phyloP scores from a whole-genome alignment of 768 basidiomycete species.

The Calocera viscosa region DNA sequence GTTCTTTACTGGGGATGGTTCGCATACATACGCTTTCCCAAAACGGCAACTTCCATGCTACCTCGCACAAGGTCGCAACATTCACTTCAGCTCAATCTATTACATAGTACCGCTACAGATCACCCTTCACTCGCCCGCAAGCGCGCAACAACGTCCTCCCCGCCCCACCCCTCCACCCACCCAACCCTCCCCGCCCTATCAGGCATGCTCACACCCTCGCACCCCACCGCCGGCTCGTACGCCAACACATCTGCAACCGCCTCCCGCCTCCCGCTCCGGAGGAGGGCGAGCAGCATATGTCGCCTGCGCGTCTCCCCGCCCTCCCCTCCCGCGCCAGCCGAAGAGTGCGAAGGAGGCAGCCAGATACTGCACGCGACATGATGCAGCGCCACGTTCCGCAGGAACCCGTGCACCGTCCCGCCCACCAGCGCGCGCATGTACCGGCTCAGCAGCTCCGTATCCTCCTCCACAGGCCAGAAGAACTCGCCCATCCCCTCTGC shows the following conservation, averaged over 20 bases:
- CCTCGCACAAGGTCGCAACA: too few species aligned
- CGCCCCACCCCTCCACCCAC: background rate
- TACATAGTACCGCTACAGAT: too few species aligned
- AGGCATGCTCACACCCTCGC: background rate
- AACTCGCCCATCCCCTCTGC: conserved; percentile 43
- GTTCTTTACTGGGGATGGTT: too few species aligned
- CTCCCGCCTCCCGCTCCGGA: background rate
- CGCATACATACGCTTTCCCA: too few species aligned
- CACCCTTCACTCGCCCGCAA: background rate
- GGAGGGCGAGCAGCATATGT: background rate
- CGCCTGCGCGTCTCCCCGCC: background rate
- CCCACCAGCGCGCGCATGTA: conserved; percentile 46
- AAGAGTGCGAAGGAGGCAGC: conserved; percentile 23
- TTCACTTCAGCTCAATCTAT: too few species aligned
- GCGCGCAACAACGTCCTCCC: background rate
- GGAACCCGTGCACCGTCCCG: conserved; percentile 40
- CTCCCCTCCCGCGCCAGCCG: background rate
- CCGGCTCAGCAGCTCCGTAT: conserved; percentile 46
- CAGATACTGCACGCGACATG: conserved; percentile 67
- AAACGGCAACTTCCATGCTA: too few species aligned
- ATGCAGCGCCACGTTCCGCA: conserved; percentile 58
- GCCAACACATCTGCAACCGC: background rate
- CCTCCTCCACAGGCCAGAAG: conserved; percentile 57
- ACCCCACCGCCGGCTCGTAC: background rate
- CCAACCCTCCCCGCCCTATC: background rate